Evolutionary conservation across 257 asterid species (phyloP), one percentile per base, ranked within the genome.

Genomic region (Gardenia jasminoides): DNA sequence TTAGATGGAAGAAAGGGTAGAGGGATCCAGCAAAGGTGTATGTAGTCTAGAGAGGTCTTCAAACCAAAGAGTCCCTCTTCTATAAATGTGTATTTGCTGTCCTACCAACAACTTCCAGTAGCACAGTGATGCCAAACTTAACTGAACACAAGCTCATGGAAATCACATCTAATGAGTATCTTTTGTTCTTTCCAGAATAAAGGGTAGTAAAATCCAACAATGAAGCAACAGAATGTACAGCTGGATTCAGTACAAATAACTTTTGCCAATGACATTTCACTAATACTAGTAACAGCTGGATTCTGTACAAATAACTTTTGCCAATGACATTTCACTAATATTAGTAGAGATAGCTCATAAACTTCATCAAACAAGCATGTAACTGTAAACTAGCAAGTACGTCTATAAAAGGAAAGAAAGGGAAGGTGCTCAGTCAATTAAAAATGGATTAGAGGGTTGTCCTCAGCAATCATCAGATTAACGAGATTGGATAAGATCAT

Each of bases 391-490:
- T 70, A 46, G 41, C 61, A 59, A 75, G 3, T 43, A 26, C 17
- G 9, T 41, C 46, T 24, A 26, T 24, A 1, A 43, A 75, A 59
- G 19, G 11, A 17, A 1, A 44, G 47, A 67, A 76, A 71, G 67
- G 62, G 75, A 52, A 65, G 77, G 47, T 62, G 68, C 80, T 76
- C 84, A 64, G 56, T 46, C 30, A 22, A 67, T 50, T 36, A 7
- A 61, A 31, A 59, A 64, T 72, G 74, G 75, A 62, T 56, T 39
- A 39, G 70, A 62, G 9, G 22, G 13, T 71, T 71, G 22, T 71
- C 82, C 78, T 43, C 82, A 71, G 39, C 7, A 31, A 44, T 71
- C 82, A 58, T 79, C 78, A 72, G 78, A 79, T 79, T 72, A 72
- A 79, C 78, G 56, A 79, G 82, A 72, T 79, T 59, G 30, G 46